These are phyloP conservation scores for Saccharomyces eubayanus DNA, from an alignment of 805 yeast genomes.

Conservation along the genomic window DNA sequence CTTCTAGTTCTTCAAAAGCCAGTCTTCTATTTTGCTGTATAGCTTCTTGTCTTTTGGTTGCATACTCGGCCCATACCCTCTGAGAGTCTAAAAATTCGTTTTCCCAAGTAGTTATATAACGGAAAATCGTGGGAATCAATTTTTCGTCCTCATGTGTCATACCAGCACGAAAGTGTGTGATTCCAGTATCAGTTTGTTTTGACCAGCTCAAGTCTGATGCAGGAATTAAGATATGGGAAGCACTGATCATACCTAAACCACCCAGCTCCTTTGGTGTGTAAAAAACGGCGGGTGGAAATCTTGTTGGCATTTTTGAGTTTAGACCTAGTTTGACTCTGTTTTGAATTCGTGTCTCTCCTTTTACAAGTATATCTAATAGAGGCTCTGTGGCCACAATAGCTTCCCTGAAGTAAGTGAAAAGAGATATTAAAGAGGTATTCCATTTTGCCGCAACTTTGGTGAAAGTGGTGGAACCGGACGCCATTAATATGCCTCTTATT, in stretches of 20 bases:
- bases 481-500: constrained; percentile 83
- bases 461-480: constrained; percentile 92
- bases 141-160: constrained; percentile 76
- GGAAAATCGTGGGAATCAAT: constrained; percentile 83
- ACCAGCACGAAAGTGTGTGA: constrained; percentile 89
- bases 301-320: constrained; percentile 95
- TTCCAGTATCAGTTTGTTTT: constrained; percentile 86
- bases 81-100: constrained; percentile 90
- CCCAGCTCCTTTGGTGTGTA: constrained; percentile 97
- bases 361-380: constrained; percentile 73
- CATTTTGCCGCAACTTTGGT: constrained; percentile 90
- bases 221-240: constrained; percentile 91
- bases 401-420: constrained; percentile 86
- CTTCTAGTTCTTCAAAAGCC: constrained; percentile 89
- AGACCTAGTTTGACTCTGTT: constrained; percentile 90
- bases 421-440: constrained; percentile 84
- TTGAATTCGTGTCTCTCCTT: constrained; percentile 87
- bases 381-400: constrained; percentile 80
- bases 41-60: constrained; percentile 82
- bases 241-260: constrained; percentile 95
- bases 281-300: constrained; percentile 98
- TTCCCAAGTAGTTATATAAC: constrained; percentile 94
- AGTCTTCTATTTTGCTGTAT: constrained; percentile 73
- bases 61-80: constrained; percentile 96
- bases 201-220: constrained; percentile 89